Percentiles rank a stretch among this genome's conserved stretches.
These are phyloP conservation scores for Eucalyptus grandis DNA, from an alignment of 345 rosid genomes.

Conservation along the genomic window DNA sequence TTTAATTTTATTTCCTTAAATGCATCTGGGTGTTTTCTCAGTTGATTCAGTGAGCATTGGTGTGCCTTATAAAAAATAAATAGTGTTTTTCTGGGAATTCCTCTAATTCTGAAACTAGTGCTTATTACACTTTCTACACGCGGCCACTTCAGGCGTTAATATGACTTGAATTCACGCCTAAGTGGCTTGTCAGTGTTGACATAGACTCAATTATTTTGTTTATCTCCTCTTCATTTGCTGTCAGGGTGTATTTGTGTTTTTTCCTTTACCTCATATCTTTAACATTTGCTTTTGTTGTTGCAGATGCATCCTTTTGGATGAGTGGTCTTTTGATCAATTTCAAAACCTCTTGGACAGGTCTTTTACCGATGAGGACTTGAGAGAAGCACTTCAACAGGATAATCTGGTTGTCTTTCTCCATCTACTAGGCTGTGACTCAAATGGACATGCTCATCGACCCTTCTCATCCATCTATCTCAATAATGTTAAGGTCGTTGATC, in stretches of 20 bases:
- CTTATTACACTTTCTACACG: not conserved
- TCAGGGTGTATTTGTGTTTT: not conserved
- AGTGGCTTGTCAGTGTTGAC: not conserved
- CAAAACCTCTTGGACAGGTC: slow-evolving; percentile 86
- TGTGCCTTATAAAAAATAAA: not conserved
- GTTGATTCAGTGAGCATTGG: not conserved
- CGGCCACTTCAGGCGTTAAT: not conserved
- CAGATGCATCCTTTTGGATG: slow-evolving; percentile 99
- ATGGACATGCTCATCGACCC: slow-evolving; percentile 98
- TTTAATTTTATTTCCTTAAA: not conserved
- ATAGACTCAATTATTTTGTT: not conserved
- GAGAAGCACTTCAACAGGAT: slow-evolving; percentile 69
- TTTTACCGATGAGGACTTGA: slow-evolving; percentile 53
- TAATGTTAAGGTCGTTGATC: slow-evolving; percentile 91
- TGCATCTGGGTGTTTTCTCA: not conserved
- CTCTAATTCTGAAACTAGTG: not conserved
- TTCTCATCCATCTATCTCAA: slow-evolving; percentile 88
- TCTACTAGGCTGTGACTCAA: slow-evolving; percentile 96
- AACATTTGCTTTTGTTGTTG: slow-evolving; percentile 13
- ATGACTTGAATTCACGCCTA: not conserved
- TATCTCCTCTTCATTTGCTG: not conserved
- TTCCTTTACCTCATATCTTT: slow-evolving; percentile 1
- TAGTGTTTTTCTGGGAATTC: not conserved
- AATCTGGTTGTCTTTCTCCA: slow-evolving; percentile 85
- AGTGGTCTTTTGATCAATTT: slow-evolving; percentile 96